Conservation (phyloP, 495 filamentous ascomycete genomes). For the Tirmania nivea region DNA sequence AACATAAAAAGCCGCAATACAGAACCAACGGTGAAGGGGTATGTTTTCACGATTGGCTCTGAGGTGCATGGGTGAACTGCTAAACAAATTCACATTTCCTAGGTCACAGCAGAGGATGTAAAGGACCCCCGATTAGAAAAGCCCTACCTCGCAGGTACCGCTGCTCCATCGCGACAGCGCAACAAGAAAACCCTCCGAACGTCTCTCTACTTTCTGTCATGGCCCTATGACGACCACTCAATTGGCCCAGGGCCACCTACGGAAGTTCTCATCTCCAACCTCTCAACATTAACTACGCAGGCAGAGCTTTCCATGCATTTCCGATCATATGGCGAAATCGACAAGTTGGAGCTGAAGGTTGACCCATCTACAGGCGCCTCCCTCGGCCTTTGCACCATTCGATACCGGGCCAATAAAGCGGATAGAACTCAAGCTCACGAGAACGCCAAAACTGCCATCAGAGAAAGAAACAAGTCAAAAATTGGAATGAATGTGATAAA, state of each 20-base stretch:
- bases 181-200: constrained; percentile 50
- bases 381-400: constrained; percentile 74
- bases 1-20: constrained; percentile 21
- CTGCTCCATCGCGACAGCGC: constrained; percentile 27
- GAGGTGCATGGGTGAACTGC: no score
- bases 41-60: constrained; percentile 5
- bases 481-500: constrained; percentile 54
- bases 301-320: constrained; percentile 63
- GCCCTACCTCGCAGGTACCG: constrained; percentile 15
- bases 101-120: constrained; percentile 11
- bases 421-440: constrained; percentile 38
- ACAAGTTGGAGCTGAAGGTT: constrained; percentile 70
- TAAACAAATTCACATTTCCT: no score
- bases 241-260: constrained; percentile 72
- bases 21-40: constrained; percentile 20
- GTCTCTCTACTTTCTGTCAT: constrained; percentile 55
- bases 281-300: constrained; percentile 68
- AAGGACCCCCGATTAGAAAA: constrained; percentile 30
- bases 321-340: constrained; percentile 68
- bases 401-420: constrained; percentile 54
- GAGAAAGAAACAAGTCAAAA: constrained; percentile 39
- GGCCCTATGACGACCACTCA: constrained; percentile 61
- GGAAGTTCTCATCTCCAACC: constrained; percentile 78
- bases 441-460: constrained; percentile 58
- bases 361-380: constrained; percentile 83